Conservation (phyloP, 2,329 filamentous ascomycete species). For the Thyridium curvatum region DNA sequence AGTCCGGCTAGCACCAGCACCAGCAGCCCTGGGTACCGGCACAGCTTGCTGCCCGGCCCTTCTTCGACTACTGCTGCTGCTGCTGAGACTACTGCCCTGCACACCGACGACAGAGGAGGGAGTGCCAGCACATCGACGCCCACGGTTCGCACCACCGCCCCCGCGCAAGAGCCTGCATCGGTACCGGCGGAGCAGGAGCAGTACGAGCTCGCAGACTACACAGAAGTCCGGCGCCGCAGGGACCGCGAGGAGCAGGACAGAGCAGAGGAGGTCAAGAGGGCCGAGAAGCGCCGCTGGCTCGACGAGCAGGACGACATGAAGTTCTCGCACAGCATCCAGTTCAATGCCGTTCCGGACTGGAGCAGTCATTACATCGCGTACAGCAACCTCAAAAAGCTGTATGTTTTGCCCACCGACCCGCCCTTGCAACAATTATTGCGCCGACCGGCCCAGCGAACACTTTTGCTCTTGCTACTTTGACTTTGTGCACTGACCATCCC, state of each 20-base stretch:
- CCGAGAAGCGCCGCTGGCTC: conserved; percentile 63
- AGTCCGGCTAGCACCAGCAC: too few species aligned
- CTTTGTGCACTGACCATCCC: conserved; percentile 1
- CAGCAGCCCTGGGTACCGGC: too few species aligned
- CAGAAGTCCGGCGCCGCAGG: conserved; percentile 20
- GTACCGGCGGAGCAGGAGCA: conserved; percentile 5
- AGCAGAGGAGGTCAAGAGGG: conserved; percentile 36
- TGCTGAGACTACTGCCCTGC: too few species aligned
- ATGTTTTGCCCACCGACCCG: conserved; percentile 26
- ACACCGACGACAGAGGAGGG: conserved; percentile 1
- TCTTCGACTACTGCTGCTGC: too few species aligned
- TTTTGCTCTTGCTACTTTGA: background rate
- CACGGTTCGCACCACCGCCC: background rate
- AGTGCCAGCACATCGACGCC: background rate
- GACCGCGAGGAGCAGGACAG: conserved; percentile 6
- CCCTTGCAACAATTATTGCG: background rate
- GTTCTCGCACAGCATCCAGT: conserved; percentile 99
- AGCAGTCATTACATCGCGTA: conserved; percentile 97
- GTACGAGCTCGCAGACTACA: conserved; percentile 37
- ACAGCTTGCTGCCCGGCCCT: too few species aligned
- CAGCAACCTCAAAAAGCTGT: conserved; percentile 98
- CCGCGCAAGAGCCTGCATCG: too few species aligned
- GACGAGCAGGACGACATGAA: conserved; percentile 86
- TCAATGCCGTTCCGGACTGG: conserved; percentile 99
- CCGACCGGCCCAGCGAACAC: background rate